phyloP scores from a whole-genome alignment of 352 stramenopile genomes.

The Globisporangium camurandrum region DNA sequence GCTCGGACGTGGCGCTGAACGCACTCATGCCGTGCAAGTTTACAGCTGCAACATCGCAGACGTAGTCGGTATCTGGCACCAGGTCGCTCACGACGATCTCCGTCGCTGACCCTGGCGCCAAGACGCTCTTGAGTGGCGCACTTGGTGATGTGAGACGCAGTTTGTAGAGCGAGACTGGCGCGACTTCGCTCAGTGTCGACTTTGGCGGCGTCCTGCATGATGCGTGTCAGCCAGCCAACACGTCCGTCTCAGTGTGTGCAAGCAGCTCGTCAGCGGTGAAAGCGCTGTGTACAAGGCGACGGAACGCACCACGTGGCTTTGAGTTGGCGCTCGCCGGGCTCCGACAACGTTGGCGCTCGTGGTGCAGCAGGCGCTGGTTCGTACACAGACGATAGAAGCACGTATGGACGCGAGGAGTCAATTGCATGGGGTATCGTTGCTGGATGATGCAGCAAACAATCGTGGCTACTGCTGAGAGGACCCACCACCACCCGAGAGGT shows the following conservation, averaged over 20 bases:
- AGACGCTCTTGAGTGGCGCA: slow-evolving; percentile 8
- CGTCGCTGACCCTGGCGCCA: slow-evolving; percentile 24
- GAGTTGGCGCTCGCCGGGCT: slow-evolving; percentile 16
- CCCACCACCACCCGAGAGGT: slow-evolving; percentile 31
- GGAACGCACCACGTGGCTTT: slow-evolving; percentile 26
- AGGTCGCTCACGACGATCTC: slow-evolving; percentile 25
- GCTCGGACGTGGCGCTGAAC: slow-evolving; percentile 27
- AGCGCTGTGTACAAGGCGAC: not conserved
- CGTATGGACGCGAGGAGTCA: not conserved
- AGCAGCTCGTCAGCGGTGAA: not conserved
- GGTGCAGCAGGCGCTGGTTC: slow-evolving; percentile 27
- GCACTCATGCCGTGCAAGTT: slow-evolving; percentile 52
- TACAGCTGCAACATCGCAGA: slow-evolving; percentile 34
- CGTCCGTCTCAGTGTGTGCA: no score
- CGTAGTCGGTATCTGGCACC: slow-evolving; percentile 31
- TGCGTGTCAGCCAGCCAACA: not conserved
- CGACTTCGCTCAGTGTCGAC: slow-evolving; percentile 30
- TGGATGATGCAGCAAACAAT: no score
- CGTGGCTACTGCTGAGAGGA: no score
- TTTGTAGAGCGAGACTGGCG: slow-evolving; percentile 63
- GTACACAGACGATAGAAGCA: not conserved
- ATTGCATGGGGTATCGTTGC: no score
- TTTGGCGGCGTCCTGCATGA: slow-evolving; percentile 20
- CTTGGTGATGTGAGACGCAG: slow-evolving; percentile 20
- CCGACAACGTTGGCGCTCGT: slow-evolving; percentile 13